A percentile compares a stretch with the other conserved stretches of the same genome.
phyloP scores from a whole-genome alignment of 768 basidiomycete genomes.

The Gloeophyllum trabeum region DNA sequence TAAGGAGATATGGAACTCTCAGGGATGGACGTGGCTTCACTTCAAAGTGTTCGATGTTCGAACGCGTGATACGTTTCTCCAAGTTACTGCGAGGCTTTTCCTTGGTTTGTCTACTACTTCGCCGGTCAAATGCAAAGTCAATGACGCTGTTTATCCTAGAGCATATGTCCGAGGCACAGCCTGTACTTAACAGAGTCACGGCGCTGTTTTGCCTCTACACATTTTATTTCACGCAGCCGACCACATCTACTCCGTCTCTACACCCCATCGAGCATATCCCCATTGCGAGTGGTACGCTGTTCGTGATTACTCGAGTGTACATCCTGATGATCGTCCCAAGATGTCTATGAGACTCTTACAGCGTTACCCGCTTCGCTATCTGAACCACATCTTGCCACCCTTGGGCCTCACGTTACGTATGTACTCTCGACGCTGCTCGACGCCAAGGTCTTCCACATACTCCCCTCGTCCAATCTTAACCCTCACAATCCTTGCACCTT shows the following conservation, averaged over 20 bases:
- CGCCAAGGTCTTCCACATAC: slow-evolving; percentile 43
- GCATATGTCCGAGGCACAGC: slow-evolving; percentile 33
- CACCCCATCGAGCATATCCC: slow-evolving; percentile 41
- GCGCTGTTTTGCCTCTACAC: slow-evolving; percentile 64
- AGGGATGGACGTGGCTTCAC: slow-evolving; percentile 70
- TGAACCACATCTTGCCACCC: slow-evolving; percentile 25
- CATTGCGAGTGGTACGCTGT: too few species aligned
- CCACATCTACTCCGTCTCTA: slow-evolving; percentile 36
- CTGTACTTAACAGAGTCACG: slow-evolving; percentile 42
- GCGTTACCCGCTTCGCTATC: slow-evolving; percentile 34
- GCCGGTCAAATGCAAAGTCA: neutral
- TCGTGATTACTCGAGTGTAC: too few species aligned
- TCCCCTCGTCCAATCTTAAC: slow-evolving; percentile 38
- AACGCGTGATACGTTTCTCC: slow-evolving; percentile 52
- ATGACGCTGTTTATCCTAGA: too few species aligned
- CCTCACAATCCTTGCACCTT: slow-evolving; percentile 52
- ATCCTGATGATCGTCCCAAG: slow-evolving; percentile 34
- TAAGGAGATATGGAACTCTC: slow-evolving; percentile 53
- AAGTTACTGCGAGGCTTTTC: slow-evolving; percentile 50
- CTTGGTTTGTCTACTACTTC: slow-evolving; percentile 34
- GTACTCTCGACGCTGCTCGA: slow-evolving; percentile 37
- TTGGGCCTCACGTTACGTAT: slow-evolving; percentile 40
- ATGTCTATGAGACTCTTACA: slow-evolving; percentile 40
- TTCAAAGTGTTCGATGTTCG: slow-evolving; percentile 63
- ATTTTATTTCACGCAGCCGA: slow-evolving; percentile 60